Evolutionary conservation across 1,284 basidiomycete species (phyloP), one percentile per base, ranked within the genome.

Genomic region (Malassezia nana): DNA sequence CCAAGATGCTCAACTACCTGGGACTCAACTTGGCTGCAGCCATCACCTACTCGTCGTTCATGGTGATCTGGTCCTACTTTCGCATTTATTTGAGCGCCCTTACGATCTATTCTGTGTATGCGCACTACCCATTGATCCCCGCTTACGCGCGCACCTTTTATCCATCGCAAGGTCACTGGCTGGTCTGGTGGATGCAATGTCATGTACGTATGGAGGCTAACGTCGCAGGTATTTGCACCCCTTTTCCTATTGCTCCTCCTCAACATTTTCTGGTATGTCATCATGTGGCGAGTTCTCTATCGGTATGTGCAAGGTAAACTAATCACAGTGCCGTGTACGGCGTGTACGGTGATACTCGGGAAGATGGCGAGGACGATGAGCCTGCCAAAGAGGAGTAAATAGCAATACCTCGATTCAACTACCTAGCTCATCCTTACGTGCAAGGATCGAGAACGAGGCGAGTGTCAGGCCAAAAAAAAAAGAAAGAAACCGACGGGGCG

Each of bases 71-170:
- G 70, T 62, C 69, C 30, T 98, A 98, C 75, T 89, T 94, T 81
- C 86, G 94, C 1, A 91, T 95, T 74, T 95, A 86, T 74, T 78
- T 94, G 29, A 96, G 95, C 74, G 75, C 92, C 38, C 77, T 79
- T 46, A 94, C 98, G 20, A 80, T 98, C 25, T 85, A 81, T 78
- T 90, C 88, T 1, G 86, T 95, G 1, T 91, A 84, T 83, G 78
- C 73, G 29, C 81, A 98, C 69, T 89, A 83, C 58, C 80, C 86
- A 52, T 76, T 85, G 13, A 80, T 89, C 55, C 87, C 87, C 15
- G 58, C 42, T 31, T 51, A 67, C 43, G 60, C 70, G 1, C 53
- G 59, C 18, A 57, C 63, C 18, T 73, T 67, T 60, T 52, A 64
- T 30, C 70, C 70, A 4, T 63, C 52, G 12, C 57, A 66, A 40